Evolutionary conservation across 345 rosid genomes (phyloP), one percentile per base, ranked within the genome.

Genomic region (Hirschfeldia incana): DNA sequence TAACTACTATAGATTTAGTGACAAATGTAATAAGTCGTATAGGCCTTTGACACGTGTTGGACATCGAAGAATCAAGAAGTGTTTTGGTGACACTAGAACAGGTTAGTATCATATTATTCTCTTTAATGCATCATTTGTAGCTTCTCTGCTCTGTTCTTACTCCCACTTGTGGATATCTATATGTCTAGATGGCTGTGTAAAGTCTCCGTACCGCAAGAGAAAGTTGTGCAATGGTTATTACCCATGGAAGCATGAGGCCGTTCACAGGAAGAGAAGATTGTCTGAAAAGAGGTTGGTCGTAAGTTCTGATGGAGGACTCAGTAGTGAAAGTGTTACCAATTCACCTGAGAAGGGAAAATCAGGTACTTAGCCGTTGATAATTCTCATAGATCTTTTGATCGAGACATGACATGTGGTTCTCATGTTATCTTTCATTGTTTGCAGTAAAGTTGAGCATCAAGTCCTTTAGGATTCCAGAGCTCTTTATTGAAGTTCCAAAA

Each of bases 361-460:
- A 85, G 92, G 21, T 21, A 21, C 21, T 21, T 21, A 21, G 21
- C 21, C 21, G 21, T 21, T 21, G 21, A 21, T 21, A 21, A 21
- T 21, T 21, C 21, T 0, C 0, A 21, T 21, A 21, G 21, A 21
- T 21, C 21, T 21, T 21, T 21, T 21, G 21, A 21, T 21, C 21
- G 21, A 21, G 21, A 21, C 21, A 21, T 21, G 21, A 21, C 21
- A 21, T 21, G 21, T 21, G 51, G 7, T 42, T 65, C 65, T 75
- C 12, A 70, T 76, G 36, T 67, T 49, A 13, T 79, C 49, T 39
- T 72, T 46, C 81, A 60, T 80, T 80, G 33, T 77, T 65, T 69
- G 63, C 99, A 96, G 99, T 96, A 64, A 93, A 91, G 85, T 85
- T 96, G 65, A 88, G 92, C 88, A 93, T 96, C 21, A 92, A 92